Conservation (phyloP, 179 eudicot genomes). For the Dionaea muscipula region DNA sequence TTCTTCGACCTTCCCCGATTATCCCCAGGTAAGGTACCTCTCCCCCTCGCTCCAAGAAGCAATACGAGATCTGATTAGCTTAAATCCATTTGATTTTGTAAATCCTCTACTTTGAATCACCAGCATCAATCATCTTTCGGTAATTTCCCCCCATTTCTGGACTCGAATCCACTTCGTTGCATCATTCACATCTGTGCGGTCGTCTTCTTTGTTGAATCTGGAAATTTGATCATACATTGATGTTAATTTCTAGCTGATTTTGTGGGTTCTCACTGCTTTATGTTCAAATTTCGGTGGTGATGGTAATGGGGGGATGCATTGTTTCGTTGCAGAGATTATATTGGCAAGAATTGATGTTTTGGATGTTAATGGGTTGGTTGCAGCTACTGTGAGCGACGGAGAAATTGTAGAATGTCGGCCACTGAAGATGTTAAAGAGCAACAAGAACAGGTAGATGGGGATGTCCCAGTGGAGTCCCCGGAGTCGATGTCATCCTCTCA, state of each 20-base stretch:
- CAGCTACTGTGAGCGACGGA: constrained; percentile 9
- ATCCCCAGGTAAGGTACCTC: background rate
- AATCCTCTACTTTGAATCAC: background rate
- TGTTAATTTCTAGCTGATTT: background rate
- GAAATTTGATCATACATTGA: background rate
- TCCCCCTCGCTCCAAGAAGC: background rate
- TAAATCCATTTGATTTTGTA: too few relatives aligned
- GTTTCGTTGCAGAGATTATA: too few relatives aligned
- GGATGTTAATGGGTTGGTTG: background rate
- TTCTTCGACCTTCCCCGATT: background rate
- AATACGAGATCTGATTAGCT: background rate
- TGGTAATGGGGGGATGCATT: too few relatives aligned
- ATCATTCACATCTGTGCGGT: background rate
- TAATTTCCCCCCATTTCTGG: too few relatives aligned
- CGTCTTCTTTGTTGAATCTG: background rate
- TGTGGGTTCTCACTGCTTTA: too few relatives aligned
- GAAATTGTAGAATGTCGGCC: constrained; percentile 34
- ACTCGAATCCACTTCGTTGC: too few relatives aligned
- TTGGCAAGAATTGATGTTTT: background rate
- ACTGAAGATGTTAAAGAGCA: constrained; percentile 34
- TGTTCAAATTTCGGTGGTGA: too few relatives aligned
- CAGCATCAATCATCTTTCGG: too few relatives aligned
- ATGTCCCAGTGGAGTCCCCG: constrained; percentile 28
- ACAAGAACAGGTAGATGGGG: constrained; percentile 16
- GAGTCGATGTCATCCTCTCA: constrained; percentile 49